phyloP scores from a whole-genome alignment of 1,284 basidiomycete genomes.

The Mycocalia duriaeana region DNA sequence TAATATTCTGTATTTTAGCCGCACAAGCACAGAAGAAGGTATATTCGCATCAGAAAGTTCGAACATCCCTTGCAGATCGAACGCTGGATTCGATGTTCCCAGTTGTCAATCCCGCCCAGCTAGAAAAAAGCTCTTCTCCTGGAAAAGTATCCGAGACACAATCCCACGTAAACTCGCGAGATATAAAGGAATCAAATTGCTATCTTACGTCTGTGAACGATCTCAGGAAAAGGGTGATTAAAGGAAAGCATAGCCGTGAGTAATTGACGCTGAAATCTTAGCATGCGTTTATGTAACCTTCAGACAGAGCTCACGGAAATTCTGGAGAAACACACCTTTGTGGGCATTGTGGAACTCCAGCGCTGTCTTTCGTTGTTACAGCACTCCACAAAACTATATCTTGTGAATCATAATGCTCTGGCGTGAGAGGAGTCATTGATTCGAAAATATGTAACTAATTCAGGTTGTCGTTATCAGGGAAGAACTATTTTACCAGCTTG shows the following conservation, averaged over 20 bases:
- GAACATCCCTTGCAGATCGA: slow-evolving; percentile 82
- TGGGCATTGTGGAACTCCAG: slow-evolving; percentile 84
- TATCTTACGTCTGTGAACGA: slow-evolving; percentile 74
- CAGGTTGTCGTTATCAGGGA: slow-evolving; percentile 62
- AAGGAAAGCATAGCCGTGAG: slow-evolving; percentile 69
- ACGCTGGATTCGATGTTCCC: slow-evolving; percentile 94
- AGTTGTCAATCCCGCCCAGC: slow-evolving; percentile 46
- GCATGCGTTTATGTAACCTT: no score
- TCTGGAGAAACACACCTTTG: slow-evolving; percentile 84
- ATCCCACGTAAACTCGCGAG: slow-evolving; percentile 32
- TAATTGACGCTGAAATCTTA: slow-evolving; percentile 7
- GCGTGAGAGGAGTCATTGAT: slow-evolving; percentile 51
- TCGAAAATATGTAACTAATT: not conserved
- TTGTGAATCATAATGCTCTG: slow-evolving; percentile 81
- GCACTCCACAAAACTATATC: slow-evolving; percentile 83
- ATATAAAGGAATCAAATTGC: slow-evolving; percentile 78
- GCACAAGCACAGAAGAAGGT: slow-evolving; percentile 38
- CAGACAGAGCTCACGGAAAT: slow-evolving; percentile 77
- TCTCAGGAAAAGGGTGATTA: slow-evolving; percentile 58
- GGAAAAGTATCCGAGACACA: slow-evolving; percentile 14
- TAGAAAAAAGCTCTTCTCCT: slow-evolving; percentile 19
- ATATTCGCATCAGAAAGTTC: slow-evolving; percentile 85
- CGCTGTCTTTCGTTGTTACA: slow-evolving; percentile 82
- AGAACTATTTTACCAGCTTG: slow-evolving; percentile 94
- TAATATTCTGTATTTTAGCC: no score